Evolutionary conservation across 768 basidiomycete genomes (phyloP), one percentile per base, ranked within the genome.

Genomic region (Clavaria fumosa): DNA sequence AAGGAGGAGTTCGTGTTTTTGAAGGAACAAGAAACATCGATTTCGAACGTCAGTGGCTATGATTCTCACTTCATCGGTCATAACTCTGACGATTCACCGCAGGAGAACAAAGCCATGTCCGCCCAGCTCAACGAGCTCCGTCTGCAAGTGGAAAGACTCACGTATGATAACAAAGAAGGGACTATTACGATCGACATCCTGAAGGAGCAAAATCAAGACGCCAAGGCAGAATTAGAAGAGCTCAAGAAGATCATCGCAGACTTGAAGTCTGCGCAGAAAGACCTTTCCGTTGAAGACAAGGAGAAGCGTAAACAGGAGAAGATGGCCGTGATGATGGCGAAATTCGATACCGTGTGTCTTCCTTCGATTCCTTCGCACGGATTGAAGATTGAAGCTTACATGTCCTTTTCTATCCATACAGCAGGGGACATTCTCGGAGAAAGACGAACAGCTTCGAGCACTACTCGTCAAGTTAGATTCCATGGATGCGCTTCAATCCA

Each of bases 311-410:
- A 97, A 59, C 89, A 93, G 52, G 93, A 97, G 65, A 96, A 96
- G 70, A 86, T 99, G 84, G 90, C 88, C 6, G 66, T 90, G 47
- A 95, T 99, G 88, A 96, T 99, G 93, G 88, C 93, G 41, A 91
- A 93, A 57, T 93, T 99, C 48, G 91, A 97, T 59, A 71, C 82
- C 44, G 93, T 93, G 46, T 51, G 81, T 62, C 40, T 27, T 30
- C 23, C 23, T 28, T 47, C n/a, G n/a, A n/a, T n/a, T n/a, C n/a
- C n/a, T 31, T 41, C 19, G 33, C 33, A 23, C 33, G 36, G 30
- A 19, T 4, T 38, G 32, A 12, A 24, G 40, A 23, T 30, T 40
- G 12, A 33, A 34, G 40, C 23, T 38, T 20, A 37, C 36, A 34
- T 49, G 48, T n/a, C 33, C 46, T 31, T 41, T 31, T 43, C 37